Base-by-base conservation (phyloP, 805 yeast species). In the Candida maltosa region DNA sequence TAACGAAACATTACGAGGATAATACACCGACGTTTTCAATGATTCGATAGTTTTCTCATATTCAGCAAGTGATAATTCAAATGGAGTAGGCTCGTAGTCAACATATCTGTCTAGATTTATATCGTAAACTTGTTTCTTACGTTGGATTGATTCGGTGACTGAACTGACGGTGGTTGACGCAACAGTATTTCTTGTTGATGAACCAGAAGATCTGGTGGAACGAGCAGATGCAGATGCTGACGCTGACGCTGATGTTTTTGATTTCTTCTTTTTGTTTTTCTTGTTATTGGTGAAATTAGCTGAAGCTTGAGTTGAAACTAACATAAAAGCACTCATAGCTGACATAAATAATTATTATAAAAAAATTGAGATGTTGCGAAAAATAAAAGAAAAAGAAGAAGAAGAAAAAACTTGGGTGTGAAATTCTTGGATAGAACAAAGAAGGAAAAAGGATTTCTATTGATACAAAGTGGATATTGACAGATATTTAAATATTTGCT, bases 251-350 rank as follows among this genome's bases (percentile, higher is more conserved):
- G n/a, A n/a, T n/a, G n/a, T n/a, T n/a, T n/a, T n/a, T n/a, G n/a
- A n/a, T n/a, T n/a, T n/a, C n/a, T n/a, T n/a, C n/a, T n/a, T n/a
- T n/a, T n/a, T n/a, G n/a, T n/a, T n/a, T n/a, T n/a, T n/a, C n/a
- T n/a, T n/a, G n/a, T n/a, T n/a, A n/a, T 25, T 7, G 14, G 7
- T 16, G 11, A 16, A 16, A 4, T 6, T n/a, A 15, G 20, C 21
- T 16, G 17, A 12, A 17, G 8, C 15, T 17, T 27, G 30, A 16
- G 30, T 19, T 17, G 5, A 15, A 6, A 27, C 17, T 17, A 27
- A 16, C 21, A 27, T 16, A n/a, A 27, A 27, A 5, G 30, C 30
- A 27, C 30, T 27, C 30, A 27, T 27, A 16, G 14, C 12, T n/a
- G n/a, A n/a, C n/a, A n/a, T n/a, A n/a, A n/a, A n/a, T n/a, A n/a